phyloP scores from a whole-genome alignment of 2,329 filamentous ascomycete species.

The Fusarium chlamydosporum region DNA sequence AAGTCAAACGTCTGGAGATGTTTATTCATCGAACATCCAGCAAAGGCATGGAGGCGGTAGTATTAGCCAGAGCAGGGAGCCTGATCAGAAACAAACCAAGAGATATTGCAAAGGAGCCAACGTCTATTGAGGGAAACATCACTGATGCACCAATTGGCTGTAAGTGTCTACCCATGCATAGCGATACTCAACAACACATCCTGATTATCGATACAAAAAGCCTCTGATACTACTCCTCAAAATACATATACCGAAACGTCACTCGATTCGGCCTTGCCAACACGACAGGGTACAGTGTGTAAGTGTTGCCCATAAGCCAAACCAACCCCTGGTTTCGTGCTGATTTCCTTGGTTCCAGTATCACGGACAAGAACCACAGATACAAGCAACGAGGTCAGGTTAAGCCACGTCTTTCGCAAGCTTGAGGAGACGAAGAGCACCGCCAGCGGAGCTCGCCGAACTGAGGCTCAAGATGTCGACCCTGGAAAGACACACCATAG shows the following conservation, averaged over 20 bases:
- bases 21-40: constrained; percentile 56
- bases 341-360: constrained; percentile 33
- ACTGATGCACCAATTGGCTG: background rate
- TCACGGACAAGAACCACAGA: constrained; percentile 42
- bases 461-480: constrained; percentile 10
- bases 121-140: background rate
- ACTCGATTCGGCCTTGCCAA: constrained; percentile 8
- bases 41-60: constrained; percentile 61
- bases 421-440: constrained; percentile 21
- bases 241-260: background rate
- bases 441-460: constrained; percentile 11
- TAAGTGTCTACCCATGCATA: constrained; percentile 11
- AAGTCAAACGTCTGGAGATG: constrained; percentile 54
- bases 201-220: constrained; percentile 19
- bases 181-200: background rate
- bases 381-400: constrained; percentile 52
- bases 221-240: background rate
- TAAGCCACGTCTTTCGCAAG: constrained; percentile 47
- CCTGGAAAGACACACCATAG: constrained; percentile 14
- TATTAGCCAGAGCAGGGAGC: constrained; percentile 60
- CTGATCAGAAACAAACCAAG: constrained; percentile 47
- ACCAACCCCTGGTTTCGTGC: background rate
- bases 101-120: background rate
- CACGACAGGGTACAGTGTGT: constrained; percentile 39
- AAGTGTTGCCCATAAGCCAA: constrained; percentile 1